Percentiles rank a stretch among this genome's conserved stretches.
phyloP scores from a whole-genome alignment of 805 yeast genomes.

The Barnettozyma californica region DNA sequence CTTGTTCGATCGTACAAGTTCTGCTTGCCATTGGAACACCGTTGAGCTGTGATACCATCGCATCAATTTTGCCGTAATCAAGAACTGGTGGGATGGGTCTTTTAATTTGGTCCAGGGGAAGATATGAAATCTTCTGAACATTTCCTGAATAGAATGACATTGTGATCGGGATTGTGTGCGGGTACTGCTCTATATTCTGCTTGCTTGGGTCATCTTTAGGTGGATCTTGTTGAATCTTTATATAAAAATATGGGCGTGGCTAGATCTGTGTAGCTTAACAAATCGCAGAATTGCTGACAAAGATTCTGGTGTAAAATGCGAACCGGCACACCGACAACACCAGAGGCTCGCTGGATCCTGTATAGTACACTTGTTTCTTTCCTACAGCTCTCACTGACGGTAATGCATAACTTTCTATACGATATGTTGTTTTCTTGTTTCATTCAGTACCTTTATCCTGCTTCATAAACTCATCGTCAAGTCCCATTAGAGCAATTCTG shows the following conservation, averaged over 20 bases:
- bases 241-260: background rate
- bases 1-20: slow-evolving; percentile 46
- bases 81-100: slow-evolving; percentile 86
- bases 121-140: slow-evolving; percentile 44
- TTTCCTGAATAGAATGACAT: slow-evolving; percentile 70
- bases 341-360: too few species aligned
- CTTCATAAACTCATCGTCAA: slow-evolving; percentile 10
- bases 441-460: background rate
- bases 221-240: background rate
- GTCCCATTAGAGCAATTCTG: slow-evolving; percentile 17
- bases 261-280: background rate
- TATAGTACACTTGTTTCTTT: too few species aligned
- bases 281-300: background rate
- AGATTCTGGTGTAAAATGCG: background rate
- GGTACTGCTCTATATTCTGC: too few species aligned
- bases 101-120: slow-evolving; percentile 63
- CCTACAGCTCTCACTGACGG: background rate
- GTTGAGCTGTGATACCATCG: slow-evolving; percentile 68
- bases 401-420: background rate
- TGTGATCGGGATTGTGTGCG: background rate
- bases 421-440: background rate
- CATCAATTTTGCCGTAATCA: slow-evolving; percentile 65
- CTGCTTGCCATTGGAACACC: slow-evolving; percentile 61
- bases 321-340: too few species aligned
- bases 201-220: background rate